These are phyloP conservation scores for Biscogniauxia mediterranea DNA, from an alignment of 2,329 filamentous ascomycete species.

Conservation along the genomic window DNA sequence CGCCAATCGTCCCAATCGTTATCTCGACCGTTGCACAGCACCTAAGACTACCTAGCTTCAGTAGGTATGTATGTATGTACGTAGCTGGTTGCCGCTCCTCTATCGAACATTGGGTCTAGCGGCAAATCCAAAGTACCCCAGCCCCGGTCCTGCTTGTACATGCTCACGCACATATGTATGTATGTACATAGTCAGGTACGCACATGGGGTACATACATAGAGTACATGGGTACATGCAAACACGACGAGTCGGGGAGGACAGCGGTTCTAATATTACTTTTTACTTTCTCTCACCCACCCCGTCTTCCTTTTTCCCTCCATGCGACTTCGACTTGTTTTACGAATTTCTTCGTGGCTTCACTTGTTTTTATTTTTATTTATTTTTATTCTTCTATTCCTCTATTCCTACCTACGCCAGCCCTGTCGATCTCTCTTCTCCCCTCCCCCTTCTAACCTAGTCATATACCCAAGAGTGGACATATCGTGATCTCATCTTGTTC, in stretches of 20 bases:
- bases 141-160: background rate
- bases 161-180: background rate
- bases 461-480: background rate
- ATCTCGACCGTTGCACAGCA: background rate
- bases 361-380: background rate
- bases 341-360: background rate
- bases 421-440: background rate
- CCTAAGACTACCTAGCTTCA: background rate
- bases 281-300: slow-evolving; percentile 1
- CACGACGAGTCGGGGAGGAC: background rate
- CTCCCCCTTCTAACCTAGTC: background rate
- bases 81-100: background rate
- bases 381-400: background rate
- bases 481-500: background rate
- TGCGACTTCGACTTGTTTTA: background rate
- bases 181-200: background rate
- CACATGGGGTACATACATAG: background rate
- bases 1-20: background rate
- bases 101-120: background rate
- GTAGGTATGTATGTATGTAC: background rate
- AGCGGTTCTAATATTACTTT: background rate
- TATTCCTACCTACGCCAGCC: background rate
- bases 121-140: background rate
- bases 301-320: background rate
- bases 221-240: background rate